phyloP scores from a whole-genome alignment of 73 alveolate species.

The Paramecium caudatum region DNA sequence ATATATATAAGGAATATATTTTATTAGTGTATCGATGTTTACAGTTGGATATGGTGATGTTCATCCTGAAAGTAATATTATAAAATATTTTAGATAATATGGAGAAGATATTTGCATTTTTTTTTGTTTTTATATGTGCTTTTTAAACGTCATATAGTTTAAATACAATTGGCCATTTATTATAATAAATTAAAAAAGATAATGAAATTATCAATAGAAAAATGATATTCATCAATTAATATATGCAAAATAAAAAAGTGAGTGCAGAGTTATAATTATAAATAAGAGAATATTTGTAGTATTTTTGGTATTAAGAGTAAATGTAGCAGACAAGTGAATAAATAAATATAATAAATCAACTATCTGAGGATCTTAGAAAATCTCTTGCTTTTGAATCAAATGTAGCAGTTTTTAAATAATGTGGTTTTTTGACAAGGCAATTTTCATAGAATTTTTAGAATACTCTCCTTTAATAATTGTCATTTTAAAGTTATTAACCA shows the following conservation, averaged over 20 bases:
- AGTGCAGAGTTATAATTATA: conserved; percentile 32
- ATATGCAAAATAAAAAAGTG: conserved; percentile 71
- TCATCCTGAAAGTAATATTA: conserved; percentile 55
- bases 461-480: neutral
- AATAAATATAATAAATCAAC: conserved; percentile 45
- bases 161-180: conserved; percentile 68
- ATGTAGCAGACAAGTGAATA: conserved; percentile 6
- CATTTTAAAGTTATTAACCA: neutral
- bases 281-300: conserved; percentile 71
- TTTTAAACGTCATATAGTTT: conserved; percentile 52
- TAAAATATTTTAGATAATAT: conserved; percentile 1
- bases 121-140: conserved; percentile 54
- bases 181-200: conserved; percentile 33
- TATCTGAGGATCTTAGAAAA: conserved; percentile 75
- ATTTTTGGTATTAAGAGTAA: conserved; percentile 70
- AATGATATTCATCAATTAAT: conserved; percentile 57
- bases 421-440: conserved; percentile 21
- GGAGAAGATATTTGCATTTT: conserved; percentile 36
- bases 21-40: conserved; percentile 60
- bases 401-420: conserved; percentile 22
- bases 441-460: conserved; percentile 31
- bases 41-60: conserved; percentile 69
- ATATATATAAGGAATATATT: conserved; percentile 37
- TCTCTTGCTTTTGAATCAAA: conserved; percentile 61
- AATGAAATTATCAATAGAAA: conserved; percentile 48